Base-by-base conservation (phyloP, 257 asterid genomes). In the Agastache rugosa region DNA sequence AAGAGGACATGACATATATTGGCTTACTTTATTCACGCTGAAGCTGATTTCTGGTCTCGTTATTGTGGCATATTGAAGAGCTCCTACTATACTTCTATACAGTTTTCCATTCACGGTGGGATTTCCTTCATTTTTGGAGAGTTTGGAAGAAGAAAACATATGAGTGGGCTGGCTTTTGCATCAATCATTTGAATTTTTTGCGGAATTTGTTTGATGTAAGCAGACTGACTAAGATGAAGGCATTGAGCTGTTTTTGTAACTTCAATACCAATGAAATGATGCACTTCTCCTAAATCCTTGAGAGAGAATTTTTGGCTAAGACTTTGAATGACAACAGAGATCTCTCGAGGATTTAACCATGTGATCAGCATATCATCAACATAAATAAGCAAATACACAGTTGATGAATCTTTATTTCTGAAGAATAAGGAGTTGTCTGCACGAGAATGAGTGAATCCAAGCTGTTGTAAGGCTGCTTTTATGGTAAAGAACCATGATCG, bases 401-500 rank as follows among this genome's bases (percentile, higher is more conserved):
- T 4, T 5, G n/a, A 14, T 15, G 6, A 0, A 15, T 5, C 6
- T 0, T 3, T 6, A 15, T 2, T 0, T 47, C 1, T 47, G 54
- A 47, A 47, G 8, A 47, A 59, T 0, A 59, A 5, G 0, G 65
- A 59, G 4, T 59, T 5, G 14, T 59, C 65, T 4, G 44, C 65
- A 1, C 5, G 5, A 1, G 41, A 59, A 1, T 31, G 39, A n/a
- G 11, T 27, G 12, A 27, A 59, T 1, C 42, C 42, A 27, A 25
- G 9, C 0, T n/a, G n/a, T 6, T 1, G 6, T 14, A 10, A 12
- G 29, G 19, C 20, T 4, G 1, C 0, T 1, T 12, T 11, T 0
- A 59, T 2, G 2, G 20, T 59, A 2, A 59, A 20, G 5, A 25
- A 59, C 65, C 65, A 59, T 0, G 42, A 27, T 0, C 20, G 3